Evolutionary conservation across 2,329 filamentous ascomycete species (phyloP).

Genomic region (Beauveria rudraprayagi): DNA sequence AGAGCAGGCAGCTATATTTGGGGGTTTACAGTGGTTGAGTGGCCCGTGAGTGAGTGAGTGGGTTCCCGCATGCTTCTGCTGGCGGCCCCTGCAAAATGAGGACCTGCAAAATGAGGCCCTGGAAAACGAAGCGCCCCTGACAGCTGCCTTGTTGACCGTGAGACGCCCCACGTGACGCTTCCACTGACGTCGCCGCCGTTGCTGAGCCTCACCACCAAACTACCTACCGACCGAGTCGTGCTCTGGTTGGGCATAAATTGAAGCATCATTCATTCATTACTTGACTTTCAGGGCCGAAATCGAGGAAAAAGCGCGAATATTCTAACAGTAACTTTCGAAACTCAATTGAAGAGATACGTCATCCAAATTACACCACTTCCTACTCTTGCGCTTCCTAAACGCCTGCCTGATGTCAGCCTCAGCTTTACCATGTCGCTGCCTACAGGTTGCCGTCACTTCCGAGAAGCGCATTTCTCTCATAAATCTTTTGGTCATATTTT

Average conservation of each 20-base stretch:
- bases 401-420: neutral
- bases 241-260: neutral
- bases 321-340: too few species aligned
- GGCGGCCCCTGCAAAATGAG: neutral
- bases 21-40: slow-evolving; percentile 10
- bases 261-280: neutral
- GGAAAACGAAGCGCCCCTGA: neutral
- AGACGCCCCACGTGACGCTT: slow-evolving; percentile 26
- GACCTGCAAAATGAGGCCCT: neutral
- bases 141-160: slow-evolving; percentile 19
- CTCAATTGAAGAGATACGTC: neutral
- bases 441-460: neutral
- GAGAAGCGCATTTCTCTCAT: neutral
- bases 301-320: too few species aligned
- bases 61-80: slow-evolving; percentile 15
- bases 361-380: neutral
- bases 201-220: slow-evolving; percentile 6
- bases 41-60: slow-evolving; percentile 14
- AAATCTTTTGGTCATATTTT: slow-evolving; percentile 17
- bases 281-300: too few species aligned
- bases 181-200: slow-evolving; percentile 6
- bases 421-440: neutral
- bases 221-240: neutral
- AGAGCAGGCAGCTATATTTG: slow-evolving; percentile 1
- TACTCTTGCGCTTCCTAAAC: neutral